Evolutionary conservation across 1,139 yeast genomes (phyloP).

Genomic region (Candida sojae): DNA sequence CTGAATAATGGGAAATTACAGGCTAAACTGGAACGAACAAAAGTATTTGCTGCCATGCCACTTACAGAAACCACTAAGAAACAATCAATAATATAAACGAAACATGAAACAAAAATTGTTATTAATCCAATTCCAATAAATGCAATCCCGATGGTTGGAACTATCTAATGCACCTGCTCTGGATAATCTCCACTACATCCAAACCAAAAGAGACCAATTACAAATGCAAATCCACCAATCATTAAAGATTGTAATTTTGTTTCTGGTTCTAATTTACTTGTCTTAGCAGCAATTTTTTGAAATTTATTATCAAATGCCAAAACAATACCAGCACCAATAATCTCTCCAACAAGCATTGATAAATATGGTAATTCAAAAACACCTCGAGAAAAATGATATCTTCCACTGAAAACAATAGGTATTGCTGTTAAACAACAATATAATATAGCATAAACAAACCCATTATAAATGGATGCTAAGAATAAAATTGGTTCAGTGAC

Average conservation of each 20-base stretch:
- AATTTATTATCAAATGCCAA: slow-evolving; percentile 30
- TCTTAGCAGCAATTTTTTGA: slow-evolving; percentile 26
- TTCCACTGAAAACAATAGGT: slow-evolving; percentile 68
- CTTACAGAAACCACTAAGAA: slow-evolving; percentile 83
- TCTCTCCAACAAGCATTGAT: slow-evolving; percentile 60
- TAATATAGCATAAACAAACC: slow-evolving; percentile 82
- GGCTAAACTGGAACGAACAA: slow-evolving; percentile 65
- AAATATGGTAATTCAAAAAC: slow-evolving; percentile 65
- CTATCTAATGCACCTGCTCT: slow-evolving; percentile 74
- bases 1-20: slow-evolving; percentile 55
- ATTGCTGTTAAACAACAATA: slow-evolving; percentile 78
- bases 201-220: slow-evolving; percentile 81
- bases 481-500: slow-evolving; percentile 73
- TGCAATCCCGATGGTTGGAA: slow-evolving; percentile 74
- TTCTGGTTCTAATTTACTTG: slow-evolving; percentile 73
- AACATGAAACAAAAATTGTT: slow-evolving; percentile 72
- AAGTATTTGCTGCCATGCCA: slow-evolving; percentile 86
- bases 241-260: slow-evolving; percentile 77
- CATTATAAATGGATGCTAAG: slow-evolving; percentile 69
- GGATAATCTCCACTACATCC: slow-evolving; percentile 83
- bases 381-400: slow-evolving; percentile 56
- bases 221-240: slow-evolving; percentile 68
- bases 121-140: slow-evolving; percentile 76
- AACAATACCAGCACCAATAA: slow-evolving; percentile 52
- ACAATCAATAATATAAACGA: slow-evolving; percentile 79